A percentile compares a stretch with the other conserved stretches of the same genome.
Conservation (phyloP, 2,329 filamentous ascomycete genomes). For the Lomentospora prolificans region DNA sequence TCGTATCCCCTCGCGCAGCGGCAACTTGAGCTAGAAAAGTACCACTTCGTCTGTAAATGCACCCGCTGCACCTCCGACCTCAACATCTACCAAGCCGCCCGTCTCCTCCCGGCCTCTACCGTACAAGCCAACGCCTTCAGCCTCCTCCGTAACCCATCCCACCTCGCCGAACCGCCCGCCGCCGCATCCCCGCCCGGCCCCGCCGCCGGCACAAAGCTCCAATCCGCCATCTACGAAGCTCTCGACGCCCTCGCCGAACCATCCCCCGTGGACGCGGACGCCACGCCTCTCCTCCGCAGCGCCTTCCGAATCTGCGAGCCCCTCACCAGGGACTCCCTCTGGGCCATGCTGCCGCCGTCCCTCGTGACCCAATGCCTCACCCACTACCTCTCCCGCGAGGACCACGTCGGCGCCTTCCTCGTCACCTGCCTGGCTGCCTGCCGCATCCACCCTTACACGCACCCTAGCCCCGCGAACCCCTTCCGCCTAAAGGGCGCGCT, state of each 20-base stretch:
- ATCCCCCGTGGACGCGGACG: conserved; percentile 13
- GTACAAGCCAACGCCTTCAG: conserved; percentile 35
- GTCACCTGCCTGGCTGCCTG: conserved; percentile 37
- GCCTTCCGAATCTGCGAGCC: conserved; percentile 28
- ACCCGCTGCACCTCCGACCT: conserved; percentile 39
- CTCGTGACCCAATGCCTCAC: conserved; percentile 12
- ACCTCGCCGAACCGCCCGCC: not conserved
- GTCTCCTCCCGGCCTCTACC: conserved; percentile 22
- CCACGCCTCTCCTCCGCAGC: conserved; percentile 8
- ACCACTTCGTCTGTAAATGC: conserved; percentile 44
- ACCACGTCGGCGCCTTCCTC: conserved; percentile 27
- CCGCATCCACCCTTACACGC: conserved; percentile 38
- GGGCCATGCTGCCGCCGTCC: conserved; percentile 10
- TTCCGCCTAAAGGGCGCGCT: conserved; percentile 41
- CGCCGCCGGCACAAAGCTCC: not conserved
- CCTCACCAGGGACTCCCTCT: conserved; percentile 18
- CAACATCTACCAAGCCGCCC: conserved; percentile 43
- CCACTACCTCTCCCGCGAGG: conserved; percentile 13
- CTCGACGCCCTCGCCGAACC: not conserved
- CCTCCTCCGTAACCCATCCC: conserved; percentile 4
- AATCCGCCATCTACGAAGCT: not conserved
- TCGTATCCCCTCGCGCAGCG: conserved; percentile 34
- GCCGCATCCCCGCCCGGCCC: not conserved
- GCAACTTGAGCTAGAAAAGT: conserved; percentile 32
- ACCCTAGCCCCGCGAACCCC: conserved; percentile 38